Conservation (phyloP, 371 early-diverging fungal species). For the Mortierella sp. region DNA sequence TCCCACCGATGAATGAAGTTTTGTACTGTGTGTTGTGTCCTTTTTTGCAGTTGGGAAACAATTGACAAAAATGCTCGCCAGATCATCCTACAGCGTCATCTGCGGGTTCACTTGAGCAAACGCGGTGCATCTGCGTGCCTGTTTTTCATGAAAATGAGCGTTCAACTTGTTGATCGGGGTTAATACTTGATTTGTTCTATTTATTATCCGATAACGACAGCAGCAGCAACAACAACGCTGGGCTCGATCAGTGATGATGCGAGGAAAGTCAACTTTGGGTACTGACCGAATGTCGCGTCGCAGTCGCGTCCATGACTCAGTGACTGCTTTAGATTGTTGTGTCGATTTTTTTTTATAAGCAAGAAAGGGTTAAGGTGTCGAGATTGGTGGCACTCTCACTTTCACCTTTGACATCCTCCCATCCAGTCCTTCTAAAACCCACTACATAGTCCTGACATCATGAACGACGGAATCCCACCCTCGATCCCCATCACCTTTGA, state of each 20-base stretch:
- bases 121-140: background rate
- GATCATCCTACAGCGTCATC: background rate
- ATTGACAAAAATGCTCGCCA: background rate
- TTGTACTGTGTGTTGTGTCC: background rate
- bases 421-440: background rate
- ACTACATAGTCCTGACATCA: background rate
- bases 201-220: too few relatives aligned
- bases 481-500: constrained; percentile 61
- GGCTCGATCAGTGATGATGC: too few relatives aligned
- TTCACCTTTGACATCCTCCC: constrained; percentile 5
- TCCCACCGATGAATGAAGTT: background rate
- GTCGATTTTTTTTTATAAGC: background rate
- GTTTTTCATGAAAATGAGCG: background rate
- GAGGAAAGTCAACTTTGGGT: too few relatives aligned
- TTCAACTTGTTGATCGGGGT: background rate
- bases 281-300: background rate
- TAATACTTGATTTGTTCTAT: too few relatives aligned
- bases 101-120: too few relatives aligned
- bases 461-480: constrained; percentile 54
- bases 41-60: background rate
- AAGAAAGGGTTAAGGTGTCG: background rate
- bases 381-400: constrained; percentile 12
- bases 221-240: too few relatives aligned
- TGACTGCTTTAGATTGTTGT: constrained; percentile 8
- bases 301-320: background rate